Base-by-base conservation (phyloP, 2,329 filamentous ascomycete genomes). In the Aciculosporium take region DNA sequence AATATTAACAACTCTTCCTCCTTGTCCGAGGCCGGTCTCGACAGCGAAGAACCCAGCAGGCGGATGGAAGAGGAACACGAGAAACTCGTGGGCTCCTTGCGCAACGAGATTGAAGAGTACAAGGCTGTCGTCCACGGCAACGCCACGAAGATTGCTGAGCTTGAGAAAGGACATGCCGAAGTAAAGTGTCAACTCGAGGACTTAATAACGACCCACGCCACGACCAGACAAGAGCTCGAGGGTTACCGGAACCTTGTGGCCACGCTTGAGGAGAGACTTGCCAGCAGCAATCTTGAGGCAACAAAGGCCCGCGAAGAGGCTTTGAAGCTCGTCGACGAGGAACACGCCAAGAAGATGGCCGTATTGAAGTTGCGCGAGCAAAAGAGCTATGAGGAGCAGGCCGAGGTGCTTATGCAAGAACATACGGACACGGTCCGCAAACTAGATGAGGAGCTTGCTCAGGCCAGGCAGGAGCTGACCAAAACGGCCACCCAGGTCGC, bases 61-160 rank as follows among this genome's bases (percentile, higher is more conserved):
- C 71, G 76, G 45, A 64, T 59, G 2, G 62, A 71, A 28, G 59
- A 60, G 31, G 70, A 72, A 54, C 76, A 84, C 46, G 65, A 79
- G 44, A 67, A 72, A 28, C 63, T 79, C 37, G 64, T 84, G 27
- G 64, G 68, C 28, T 68, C 67, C 34, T 62, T 95, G 32, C 81
- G 83, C 47, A 70, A 64, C 45, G 81, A 94, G 56, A 80, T 95
- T 40, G 78, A 88, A 39, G 79, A 86, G 55, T 87, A 94, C 63
- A 88, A 84, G 62, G 65, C 71, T 3, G 74, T 83, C 29, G 80
- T 93, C 51, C 71, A 73, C 47, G 71, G 67, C 49, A 84, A 88
- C 51, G 68, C 77, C 10, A 57, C 71, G 30, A 84, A 79, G 51
- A 78, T 94, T 24, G 69, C 77, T 3, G 74, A 83, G 48, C 69